phyloP scores from a whole-genome alignment of 2,329 filamentous ascomycete genomes.

The Ploettnerulaceae sp. region DNA sequence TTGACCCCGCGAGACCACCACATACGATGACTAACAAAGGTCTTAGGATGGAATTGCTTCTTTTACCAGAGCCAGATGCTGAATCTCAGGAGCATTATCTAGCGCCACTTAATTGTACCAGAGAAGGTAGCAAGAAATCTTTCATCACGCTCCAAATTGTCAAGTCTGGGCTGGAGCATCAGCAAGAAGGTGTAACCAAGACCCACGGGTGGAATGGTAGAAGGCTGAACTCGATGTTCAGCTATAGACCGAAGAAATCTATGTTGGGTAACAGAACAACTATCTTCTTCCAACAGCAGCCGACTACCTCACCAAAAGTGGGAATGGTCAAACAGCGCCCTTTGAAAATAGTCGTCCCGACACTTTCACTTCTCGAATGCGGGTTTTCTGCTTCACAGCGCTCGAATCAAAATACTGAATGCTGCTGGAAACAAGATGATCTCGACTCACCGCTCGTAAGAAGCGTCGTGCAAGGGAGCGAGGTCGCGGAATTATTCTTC shows the following conservation, averaged over 20 bases:
- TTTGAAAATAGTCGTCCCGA: neutral
- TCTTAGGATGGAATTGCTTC: neutral
- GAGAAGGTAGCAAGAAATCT: neutral
- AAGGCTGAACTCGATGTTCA: neutral
- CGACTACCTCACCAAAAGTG: neutral
- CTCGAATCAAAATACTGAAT: neutral
- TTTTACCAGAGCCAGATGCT: neutral
- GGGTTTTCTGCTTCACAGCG: neutral
- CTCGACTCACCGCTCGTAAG: neutral
- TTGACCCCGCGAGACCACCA: neutral
- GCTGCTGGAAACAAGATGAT: slow-evolving; percentile 1
- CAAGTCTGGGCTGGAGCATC: neutral
- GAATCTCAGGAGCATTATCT: neutral
- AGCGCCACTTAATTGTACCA: neutral
- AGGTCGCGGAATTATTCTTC: neutral
- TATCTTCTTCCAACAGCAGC: neutral
- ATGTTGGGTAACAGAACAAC: neutral
- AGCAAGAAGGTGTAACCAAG: neutral
- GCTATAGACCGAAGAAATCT: neutral
- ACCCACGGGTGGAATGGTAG: neutral
- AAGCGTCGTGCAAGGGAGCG: neutral
- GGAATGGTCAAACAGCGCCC: neutral
- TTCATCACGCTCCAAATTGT: neutral
- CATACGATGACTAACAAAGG: neutral
- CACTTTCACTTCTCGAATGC: neutral